Conservation (phyloP, 2,329 filamentous ascomycete species). For the Exophiala bonariae region DNA sequence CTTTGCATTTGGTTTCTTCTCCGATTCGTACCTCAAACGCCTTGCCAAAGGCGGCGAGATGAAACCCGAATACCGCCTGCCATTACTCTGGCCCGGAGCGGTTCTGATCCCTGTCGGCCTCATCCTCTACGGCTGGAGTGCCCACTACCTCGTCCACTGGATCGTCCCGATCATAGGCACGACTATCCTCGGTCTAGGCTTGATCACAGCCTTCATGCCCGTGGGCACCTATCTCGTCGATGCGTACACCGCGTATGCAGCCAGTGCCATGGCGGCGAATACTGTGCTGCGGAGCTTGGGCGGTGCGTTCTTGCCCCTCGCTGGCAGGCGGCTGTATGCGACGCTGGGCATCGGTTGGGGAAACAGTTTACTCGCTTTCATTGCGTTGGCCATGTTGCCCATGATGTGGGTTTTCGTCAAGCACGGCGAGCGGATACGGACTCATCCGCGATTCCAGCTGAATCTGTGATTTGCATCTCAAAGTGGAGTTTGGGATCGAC, state of each 20-base stretch:
- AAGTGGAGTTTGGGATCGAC: no score
- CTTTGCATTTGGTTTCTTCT: conserved; percentile 36
- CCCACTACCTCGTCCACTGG: conserved; percentile 55
- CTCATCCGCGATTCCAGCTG: neutral
- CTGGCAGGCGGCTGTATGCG: conserved; percentile 54
- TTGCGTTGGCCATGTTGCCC: conserved; percentile 49
- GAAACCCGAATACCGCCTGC: conserved; percentile 52
- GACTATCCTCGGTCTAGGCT: conserved; percentile 54
- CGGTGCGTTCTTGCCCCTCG: conserved; percentile 61
- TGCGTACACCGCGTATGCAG: conserved; percentile 47
- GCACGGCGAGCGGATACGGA: conserved; percentile 36
- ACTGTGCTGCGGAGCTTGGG: conserved; percentile 56
- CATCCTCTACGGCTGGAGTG: conserved; percentile 61
- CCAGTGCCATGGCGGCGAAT: conserved; percentile 53
- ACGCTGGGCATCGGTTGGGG: conserved; percentile 51
- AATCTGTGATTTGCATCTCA: conserved; percentile 3
- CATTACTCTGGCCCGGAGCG: conserved; percentile 56
- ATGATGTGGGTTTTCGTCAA: conserved; percentile 45
- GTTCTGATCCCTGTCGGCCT: conserved; percentile 56
- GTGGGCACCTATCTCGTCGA: conserved; percentile 10
- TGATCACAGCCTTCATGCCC: conserved; percentile 53
- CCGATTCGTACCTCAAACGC: conserved; percentile 35
- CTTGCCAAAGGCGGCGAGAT: conserved; percentile 36
- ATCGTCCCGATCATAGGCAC: conserved; percentile 63
- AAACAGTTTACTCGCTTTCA: conserved; percentile 55